Percentiles rank a stretch among this genome's conserved stretches.
Evolutionary conservation across 2,329 filamentous ascomycete species (phyloP).

Genomic region (Neonectria hederae): DNA sequence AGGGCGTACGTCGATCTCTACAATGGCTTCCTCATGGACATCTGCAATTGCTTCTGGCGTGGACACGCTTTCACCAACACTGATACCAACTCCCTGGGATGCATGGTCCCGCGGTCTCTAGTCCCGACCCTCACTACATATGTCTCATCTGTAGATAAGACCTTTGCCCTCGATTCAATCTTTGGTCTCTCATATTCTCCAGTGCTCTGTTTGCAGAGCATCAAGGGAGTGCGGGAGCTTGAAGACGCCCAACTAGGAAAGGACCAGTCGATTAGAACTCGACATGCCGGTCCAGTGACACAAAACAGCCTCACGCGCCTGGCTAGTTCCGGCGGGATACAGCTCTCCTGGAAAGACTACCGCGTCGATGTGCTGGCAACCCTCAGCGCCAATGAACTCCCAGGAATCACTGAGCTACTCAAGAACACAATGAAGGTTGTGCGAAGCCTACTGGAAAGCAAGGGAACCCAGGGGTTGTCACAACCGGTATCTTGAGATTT

Average conservation of each 20-base stretch:
- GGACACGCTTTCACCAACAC: constrained; percentile 72
- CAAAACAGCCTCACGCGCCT: constrained; percentile 72
- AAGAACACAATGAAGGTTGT: constrained; percentile 84
- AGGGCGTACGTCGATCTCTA: constrained; percentile 72
- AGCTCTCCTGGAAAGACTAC: constrained; percentile 78
- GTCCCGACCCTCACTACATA: constrained; percentile 59
- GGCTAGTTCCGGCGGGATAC: constrained; percentile 71
- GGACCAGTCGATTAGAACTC: constrained; percentile 51
- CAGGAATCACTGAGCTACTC: constrained; percentile 76
- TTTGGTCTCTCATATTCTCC: constrained; percentile 70
- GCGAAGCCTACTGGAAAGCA: constrained; percentile 58
- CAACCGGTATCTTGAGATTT: background rate
- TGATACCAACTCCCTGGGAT: constrained; percentile 71
- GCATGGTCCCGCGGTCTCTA: constrained; percentile 57
- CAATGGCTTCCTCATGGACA: constrained; percentile 87
- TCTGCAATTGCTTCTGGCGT: constrained; percentile 86
- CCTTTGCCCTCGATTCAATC: constrained; percentile 57
- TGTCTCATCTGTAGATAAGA: constrained; percentile 57
- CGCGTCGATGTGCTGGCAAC: constrained; percentile 75
- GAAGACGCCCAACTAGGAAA: constrained; percentile 64
- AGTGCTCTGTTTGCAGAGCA: constrained; percentile 64
- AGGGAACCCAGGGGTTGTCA: constrained; percentile 32
- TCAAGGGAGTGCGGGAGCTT: constrained; percentile 62
- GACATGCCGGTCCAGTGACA: constrained; percentile 76
- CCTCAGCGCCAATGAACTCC: constrained; percentile 70